Base-by-base conservation (phyloP, 1,284 basidiomycete species). In the Papiliotrema nemorosa region DNA sequence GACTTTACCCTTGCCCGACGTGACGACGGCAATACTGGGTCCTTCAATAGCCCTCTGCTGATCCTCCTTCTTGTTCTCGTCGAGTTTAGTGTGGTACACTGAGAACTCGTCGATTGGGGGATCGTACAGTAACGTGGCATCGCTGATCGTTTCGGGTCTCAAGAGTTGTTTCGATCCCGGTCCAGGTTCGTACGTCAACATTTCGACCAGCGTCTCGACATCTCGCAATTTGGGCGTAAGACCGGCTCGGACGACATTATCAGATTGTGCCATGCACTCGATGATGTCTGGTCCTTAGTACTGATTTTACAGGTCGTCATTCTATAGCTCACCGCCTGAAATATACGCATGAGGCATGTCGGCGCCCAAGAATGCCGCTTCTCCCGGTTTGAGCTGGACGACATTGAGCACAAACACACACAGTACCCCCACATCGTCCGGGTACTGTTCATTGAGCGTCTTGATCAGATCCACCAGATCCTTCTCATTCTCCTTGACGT, bases 211-310 rank as follows among this genome's bases (percentile, higher is more conserved):
- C 58, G 93, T 97, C 3, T 86, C 83, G 20, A 97, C 85, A 70
- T 99, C 96, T 53, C 94, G 84, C 21, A 89, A 81, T 75, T 99
- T 99, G 12, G 96, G 94, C 0, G 96, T 99, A 37, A 99, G 83
- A 18, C 96, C 96, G 2, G 96, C 96, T 42, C 96, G 88, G 52
- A 99, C 96, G 69, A 99, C 96, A 73, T 98, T 98, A 78, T 99
- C 94, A 52, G 90, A 94, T 49, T 91, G 93, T 24, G 92, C 92
- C 92, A 96, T 97, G 77, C 90, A 93, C 70, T 97, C 92, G 70
- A 96, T 88, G 72, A 93, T 92, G 70, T 97, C 92, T 94, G 67
- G 2, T 3, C 21, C 18, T 51, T 20, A 51, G 44, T 37, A 12
- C 13, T 26, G 5, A 31, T 10, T 5, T n/a, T 22, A 37, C 13